Conservation (phyloP, 108 stramenopile genomes). For the Conticribra weissflogii region DNA sequence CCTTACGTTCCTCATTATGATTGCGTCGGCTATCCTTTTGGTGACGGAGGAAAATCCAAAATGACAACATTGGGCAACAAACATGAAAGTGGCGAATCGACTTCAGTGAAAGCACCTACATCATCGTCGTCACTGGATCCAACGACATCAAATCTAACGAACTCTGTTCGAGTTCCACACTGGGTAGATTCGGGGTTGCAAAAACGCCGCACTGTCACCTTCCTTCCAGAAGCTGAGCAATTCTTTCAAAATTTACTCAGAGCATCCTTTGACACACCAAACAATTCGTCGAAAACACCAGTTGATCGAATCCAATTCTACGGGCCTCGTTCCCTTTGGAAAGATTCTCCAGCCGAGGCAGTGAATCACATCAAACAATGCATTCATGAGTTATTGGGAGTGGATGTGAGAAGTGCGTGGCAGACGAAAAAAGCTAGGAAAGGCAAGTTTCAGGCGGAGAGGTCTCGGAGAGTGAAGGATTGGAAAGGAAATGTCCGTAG, state of each 20-base stretch:
- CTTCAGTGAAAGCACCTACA: not conserved
- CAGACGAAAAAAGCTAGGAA: conserved; percentile 79
- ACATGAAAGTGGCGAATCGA: not conserved
- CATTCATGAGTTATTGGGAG: conserved; percentile 73
- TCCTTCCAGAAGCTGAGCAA: conserved; percentile 48
- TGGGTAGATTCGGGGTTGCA: conserved; percentile 79
- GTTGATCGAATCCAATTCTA: conserved; percentile 66
- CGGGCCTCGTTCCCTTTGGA: conserved; percentile 56
- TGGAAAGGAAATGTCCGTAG: conserved; percentile 5
- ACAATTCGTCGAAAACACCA: conserved; percentile 18
- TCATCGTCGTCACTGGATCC: not conserved
- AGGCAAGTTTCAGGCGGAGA: conserved; percentile 83
- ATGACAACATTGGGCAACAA: not conserved
- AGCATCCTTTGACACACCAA: not conserved
- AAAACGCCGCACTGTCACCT: conserved; percentile 57
- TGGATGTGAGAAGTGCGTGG: conserved; percentile 80
- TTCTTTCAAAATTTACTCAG: conserved; percentile 39
- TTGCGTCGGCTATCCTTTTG: conserved; percentile 40
- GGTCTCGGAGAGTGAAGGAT: conserved; percentile 57
- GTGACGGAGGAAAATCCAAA: not conserved
- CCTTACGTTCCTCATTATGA: conserved; percentile 91
- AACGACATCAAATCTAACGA: not conserved
- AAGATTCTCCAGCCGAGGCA: conserved; percentile 41
- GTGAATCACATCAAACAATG: conserved; percentile 42
- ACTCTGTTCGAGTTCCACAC: conserved; percentile 50